Base-by-base conservation (phyloP, 2,329 filamentous ascomycete species). In the Magnaporthiopsis rhizophila region DNA sequence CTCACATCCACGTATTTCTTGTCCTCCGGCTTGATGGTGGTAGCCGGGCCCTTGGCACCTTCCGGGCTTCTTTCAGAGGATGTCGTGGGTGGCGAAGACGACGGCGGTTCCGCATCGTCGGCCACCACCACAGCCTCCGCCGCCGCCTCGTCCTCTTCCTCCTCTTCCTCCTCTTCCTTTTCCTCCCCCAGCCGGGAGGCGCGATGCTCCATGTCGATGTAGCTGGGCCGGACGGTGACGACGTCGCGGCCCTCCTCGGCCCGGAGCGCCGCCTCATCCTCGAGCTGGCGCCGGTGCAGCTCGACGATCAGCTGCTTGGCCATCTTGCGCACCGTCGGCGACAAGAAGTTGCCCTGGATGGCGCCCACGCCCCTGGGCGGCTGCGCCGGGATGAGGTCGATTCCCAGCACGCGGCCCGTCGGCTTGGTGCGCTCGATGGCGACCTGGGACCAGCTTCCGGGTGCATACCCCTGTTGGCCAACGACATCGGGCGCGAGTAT, bases 301-400 rank as follows among this genome's bases (percentile, higher is more conserved):
- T 83, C 79, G 66, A 81, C 77, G 57, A 99, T 84, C 72, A 93
- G 95, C 6, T 86, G 82, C 73, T 89, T 88, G 56, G 97, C 88
- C 74, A 94, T 85, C 28, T 80, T 83, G 74, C 90, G 90, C n/a
- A 97, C 88, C 2, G 78, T 76, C 0, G 86, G 83, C 7, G 88
- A 89, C 57, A 98, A 80, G 69, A 99, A 98, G 74, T 99, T 91
- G 61, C 96, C 95, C 76, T 99, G 95, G 65, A 99, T 92, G 2
- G 92, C 92, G 34, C 91, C 93, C n/a, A 96, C 92, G 28, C 95
- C 95, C 71, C 85, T 87, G 0, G 95, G 95, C 6, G 96, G 94
- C 73, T 94, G 89, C 0, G 92, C 91, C 5, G 95, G 95, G 68
- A 99, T 92, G 62, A 99, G 84, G 74, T 99, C 95, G 71, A 99